Evolutionary conservation across 257 asterid genomes (phyloP), one percentile per base, ranked within the genome.

Genomic region (Ocimum tenuiflorum): DNA sequence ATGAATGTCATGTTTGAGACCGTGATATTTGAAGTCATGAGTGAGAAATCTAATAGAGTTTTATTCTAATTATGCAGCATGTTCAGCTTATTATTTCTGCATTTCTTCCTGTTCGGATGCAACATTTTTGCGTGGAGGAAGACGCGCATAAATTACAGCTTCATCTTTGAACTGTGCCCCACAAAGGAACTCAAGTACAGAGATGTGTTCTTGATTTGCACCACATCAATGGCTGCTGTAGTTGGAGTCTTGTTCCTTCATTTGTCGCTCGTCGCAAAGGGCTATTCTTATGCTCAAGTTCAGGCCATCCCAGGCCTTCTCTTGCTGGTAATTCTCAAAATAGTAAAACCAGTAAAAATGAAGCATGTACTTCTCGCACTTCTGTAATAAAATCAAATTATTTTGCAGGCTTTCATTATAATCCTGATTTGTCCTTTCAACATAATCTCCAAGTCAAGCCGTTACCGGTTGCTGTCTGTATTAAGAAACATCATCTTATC

Each of bases 61-160:
- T 14, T 3, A 9, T 22, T 48, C n/a, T 7, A 18, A 49, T 43
- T 67, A 50, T 84, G 90, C 99, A 94, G 99, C 89, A 86, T 90
- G 89, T 94, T 94, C 60, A 83, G 92, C 86, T 76, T 90, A 23
- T 14, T 86, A 64, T 90, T 94, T 70, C 87, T 94, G n/a, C 99
- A 94, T 72, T 71, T 90, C 66, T 90, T 90, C 65, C 73, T 94
- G 7, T 94, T 76, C 8, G 99, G 99, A 53, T 86, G 96, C 83
- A 90, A 94, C 87, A 94, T 94, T 7, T 83, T 84, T 69, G 79
- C 82, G 95, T 90, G 99, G 99, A 70, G 92, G 61, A 90, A 84
- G 73, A 83, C 91, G n/a, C 80, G 96, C 0, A 88, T 94, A 76
- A 94, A 94, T 67, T 89, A 88, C 66, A 78, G 81, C 81, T 94